Conservation (phyloP, 2,329 filamentous ascomycete genomes). For the Shiraia sp. region DNA sequence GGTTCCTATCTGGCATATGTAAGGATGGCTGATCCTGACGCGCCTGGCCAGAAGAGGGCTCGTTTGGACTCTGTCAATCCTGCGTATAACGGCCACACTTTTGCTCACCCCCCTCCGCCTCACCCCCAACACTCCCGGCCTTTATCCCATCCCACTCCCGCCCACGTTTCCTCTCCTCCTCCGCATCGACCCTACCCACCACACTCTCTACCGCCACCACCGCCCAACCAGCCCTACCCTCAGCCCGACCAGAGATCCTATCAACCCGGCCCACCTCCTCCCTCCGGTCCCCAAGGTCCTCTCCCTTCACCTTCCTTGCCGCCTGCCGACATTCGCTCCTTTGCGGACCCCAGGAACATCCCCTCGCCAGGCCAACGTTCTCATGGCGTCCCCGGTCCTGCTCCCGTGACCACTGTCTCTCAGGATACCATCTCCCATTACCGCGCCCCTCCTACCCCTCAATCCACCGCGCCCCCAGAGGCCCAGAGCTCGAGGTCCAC, state of each 20-base stretch:
- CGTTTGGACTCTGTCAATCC: slow-evolving; percentile 45
- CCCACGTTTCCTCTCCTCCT: slow-evolving; percentile 36
- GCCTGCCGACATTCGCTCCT: slow-evolving; percentile 38
- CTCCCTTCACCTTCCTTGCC: slow-evolving; percentile 38
- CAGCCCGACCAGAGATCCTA: slow-evolving; percentile 23
- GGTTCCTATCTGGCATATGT: slow-evolving; percentile 38
- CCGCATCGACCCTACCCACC: slow-evolving; percentile 29
- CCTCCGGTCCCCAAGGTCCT: slow-evolving; percentile 23
- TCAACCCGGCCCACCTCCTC: too few relatives aligned
- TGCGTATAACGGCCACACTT: slow-evolving; percentile 39
- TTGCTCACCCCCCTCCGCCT: slow-evolving; percentile 38
- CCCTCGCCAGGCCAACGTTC: slow-evolving; percentile 40
- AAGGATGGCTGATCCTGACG: slow-evolving; percentile 47
- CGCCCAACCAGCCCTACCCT: slow-evolving; percentile 26
- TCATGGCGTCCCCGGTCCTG: slow-evolving; percentile 38
- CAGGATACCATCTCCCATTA: slow-evolving; percentile 41
- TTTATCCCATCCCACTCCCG: slow-evolving; percentile 34
- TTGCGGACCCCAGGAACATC: slow-evolving; percentile 38
- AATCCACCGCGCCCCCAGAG: slow-evolving; percentile 27
- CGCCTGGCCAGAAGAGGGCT: slow-evolving; percentile 43
- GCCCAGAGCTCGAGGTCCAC: too few relatives aligned
- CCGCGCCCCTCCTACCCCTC: slow-evolving; percentile 37
- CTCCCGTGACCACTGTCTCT: slow-evolving; percentile 33
- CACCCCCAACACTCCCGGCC: slow-evolving; percentile 35
- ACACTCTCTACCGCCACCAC: slow-evolving; percentile 30